Conservation (phyloP, 345 rosid species). For the Corchorus capsularis region DNA sequence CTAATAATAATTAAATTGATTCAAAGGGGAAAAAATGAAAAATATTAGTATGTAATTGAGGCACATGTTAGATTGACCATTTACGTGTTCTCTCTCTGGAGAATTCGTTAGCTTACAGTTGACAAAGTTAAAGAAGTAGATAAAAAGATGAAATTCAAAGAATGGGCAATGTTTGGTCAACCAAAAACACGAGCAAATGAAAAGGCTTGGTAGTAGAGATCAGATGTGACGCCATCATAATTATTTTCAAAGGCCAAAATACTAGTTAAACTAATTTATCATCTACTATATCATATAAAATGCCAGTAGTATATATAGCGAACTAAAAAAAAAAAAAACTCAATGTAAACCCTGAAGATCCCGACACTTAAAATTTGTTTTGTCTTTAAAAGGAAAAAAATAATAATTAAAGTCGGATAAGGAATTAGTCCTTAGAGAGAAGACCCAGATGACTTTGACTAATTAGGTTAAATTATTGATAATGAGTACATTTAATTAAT, state of each 20-base stretch:
- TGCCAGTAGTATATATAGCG: too few relatives aligned
- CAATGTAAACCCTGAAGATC: too few relatives aligned
- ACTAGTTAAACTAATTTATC: neutral
- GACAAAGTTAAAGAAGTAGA: neutral
- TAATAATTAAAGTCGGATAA: neutral
- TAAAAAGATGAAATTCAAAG: neutral
- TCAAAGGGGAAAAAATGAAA: too few relatives aligned
- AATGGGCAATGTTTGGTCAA: neutral
- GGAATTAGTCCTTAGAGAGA: neutral
- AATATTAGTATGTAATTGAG: neutral
- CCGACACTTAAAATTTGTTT: neutral
- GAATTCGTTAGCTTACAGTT: neutral
- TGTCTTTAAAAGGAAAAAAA: neutral
- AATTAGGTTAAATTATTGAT: neutral
- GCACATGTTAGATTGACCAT: neutral
- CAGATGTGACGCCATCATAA: neutral
- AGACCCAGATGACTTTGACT: neutral
- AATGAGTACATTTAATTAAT: neutral
- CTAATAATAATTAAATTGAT: too few relatives aligned
- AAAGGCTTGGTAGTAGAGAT: neutral
- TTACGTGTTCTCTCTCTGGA: neutral
- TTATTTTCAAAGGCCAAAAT: neutral
- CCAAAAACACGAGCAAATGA: neutral
- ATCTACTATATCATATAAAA: neutral
- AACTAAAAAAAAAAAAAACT: too few relatives aligned